Evolutionary conservation across 2,329 filamentous ascomycete species (phyloP).

Genomic region (Trichophyton verrucosum): DNA sequence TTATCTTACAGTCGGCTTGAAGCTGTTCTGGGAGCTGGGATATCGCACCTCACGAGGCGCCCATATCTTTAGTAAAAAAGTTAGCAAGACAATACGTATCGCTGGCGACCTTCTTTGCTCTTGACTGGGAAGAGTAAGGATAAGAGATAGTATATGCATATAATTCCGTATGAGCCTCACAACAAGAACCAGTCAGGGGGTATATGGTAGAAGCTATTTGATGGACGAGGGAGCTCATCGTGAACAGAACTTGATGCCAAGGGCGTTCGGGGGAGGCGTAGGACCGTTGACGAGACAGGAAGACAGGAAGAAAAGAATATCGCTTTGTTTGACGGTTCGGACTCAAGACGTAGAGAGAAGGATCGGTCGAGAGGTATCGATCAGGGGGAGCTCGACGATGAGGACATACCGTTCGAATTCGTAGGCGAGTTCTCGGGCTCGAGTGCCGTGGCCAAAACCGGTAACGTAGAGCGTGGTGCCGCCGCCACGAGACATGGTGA

Average conservation of each 20-base stretch:
- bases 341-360: slow-evolving; percentile 13
- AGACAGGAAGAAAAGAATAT: slow-evolving; percentile 9
- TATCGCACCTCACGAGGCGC: slow-evolving; percentile 94
- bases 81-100: not conserved
- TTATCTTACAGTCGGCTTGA: slow-evolving; percentile 81
- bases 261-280: slow-evolving; percentile 8
- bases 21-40: slow-evolving; percentile 86
- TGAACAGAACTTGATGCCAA: not conserved
- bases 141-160: slow-evolving; percentile 5
- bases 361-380: slow-evolving; percentile 17
- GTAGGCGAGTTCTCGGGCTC: slow-evolving; percentile 97
- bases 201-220: not conserved
- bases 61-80: slow-evolving; percentile 58
- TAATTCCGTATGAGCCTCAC: not conserved
- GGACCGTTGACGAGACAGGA: slow-evolving; percentile 5
- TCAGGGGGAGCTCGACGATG: slow-evolving; percentile 18
- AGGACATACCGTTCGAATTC: slow-evolving; percentile 99
- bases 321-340: slow-evolving; percentile 12
- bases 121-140: slow-evolving; percentile 1
- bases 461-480: slow-evolving; percentile 95
- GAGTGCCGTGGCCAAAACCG: slow-evolving; percentile 96
- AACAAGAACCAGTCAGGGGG: not conserved
- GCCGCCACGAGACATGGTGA: slow-evolving; percentile 68
- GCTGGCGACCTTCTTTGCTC: not conserved
- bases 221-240: not conserved